Percentiles rank a stretch among this genome's conserved stretches.
These are phyloP conservation scores for Wickerhamomyces sp. DNA, from an alignment of 1,139 yeast genomes.

Conservation along the genomic window DNA sequence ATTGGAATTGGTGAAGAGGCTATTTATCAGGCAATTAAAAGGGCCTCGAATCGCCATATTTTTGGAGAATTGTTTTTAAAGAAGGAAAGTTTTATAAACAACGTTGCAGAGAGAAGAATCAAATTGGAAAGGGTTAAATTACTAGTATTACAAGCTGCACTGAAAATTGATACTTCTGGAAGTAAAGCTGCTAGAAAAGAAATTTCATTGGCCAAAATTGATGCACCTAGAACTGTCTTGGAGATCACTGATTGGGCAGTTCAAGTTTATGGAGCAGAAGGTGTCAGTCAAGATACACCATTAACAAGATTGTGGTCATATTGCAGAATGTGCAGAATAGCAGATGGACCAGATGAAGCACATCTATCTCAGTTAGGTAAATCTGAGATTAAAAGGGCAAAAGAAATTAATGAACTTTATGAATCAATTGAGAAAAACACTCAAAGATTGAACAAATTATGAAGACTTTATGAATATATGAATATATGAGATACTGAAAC, in stretches of 20 bases:
- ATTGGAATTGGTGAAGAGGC: constrained; percentile 67
- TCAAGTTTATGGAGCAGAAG: constrained; percentile 69
- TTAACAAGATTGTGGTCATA: constrained; percentile 54
- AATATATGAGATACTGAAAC: not conserved
- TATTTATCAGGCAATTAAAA: constrained; percentile 44
- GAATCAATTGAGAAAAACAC: constrained; percentile 15
- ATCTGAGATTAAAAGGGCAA: constrained; percentile 26
- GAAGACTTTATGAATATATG: not conserved
- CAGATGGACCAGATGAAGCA: constrained; percentile 77
- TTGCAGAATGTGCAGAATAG: constrained; percentile 59
- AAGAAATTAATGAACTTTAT: constrained; percentile 16
- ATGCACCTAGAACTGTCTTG: constrained; percentile 55
- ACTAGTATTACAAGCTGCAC: constrained; percentile 62
- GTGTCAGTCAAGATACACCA: constrained; percentile 57
- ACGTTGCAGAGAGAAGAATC: constrained; percentile 55
- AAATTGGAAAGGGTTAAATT: constrained; percentile 55
- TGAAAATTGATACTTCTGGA: constrained; percentile 52
- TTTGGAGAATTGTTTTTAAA: constrained; percentile 53
- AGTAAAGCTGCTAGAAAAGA: constrained; percentile 56
- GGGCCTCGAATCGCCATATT: constrained; percentile 53
- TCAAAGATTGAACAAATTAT: constrained; percentile 17
- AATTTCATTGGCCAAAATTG: constrained; percentile 67
- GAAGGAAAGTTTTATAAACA: constrained; percentile 49
- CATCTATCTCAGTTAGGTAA: constrained; percentile 55
- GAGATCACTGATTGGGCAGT: constrained; percentile 62